Evolutionary conservation across 495 filamentous ascomycete genomes (phyloP).

Genomic region (Amorphotheca resinae): DNA sequence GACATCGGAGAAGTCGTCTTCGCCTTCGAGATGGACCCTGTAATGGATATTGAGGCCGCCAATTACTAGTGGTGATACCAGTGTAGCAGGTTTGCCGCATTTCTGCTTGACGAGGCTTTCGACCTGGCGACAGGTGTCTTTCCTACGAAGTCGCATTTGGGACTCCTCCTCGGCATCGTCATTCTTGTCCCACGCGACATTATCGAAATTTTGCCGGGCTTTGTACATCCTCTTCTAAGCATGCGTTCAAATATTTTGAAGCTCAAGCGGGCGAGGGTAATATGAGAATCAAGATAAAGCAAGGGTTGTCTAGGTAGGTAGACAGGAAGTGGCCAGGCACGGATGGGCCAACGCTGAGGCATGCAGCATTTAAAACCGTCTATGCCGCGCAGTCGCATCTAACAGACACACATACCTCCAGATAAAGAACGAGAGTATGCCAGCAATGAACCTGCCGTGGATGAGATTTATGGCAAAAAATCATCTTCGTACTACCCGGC

Average conservation of each 20-base stretch:
- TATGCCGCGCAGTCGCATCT: no score
- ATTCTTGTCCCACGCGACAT: conserved; percentile 23
- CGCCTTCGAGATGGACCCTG: conserved; percentile 11
- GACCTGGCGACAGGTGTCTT: not conserved
- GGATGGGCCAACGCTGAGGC: no score
- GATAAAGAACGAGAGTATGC: conserved; percentile 51
- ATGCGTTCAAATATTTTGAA: no score
- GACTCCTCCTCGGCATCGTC: conserved; percentile 21
- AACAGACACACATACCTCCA: conserved; percentile 58
- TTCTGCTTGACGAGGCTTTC: conserved; percentile 9
- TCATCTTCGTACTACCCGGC: conserved; percentile 68
- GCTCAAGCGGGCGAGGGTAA: no score
- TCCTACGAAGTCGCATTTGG: conserved; percentile 7
- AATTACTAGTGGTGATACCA: conserved; percentile 12
- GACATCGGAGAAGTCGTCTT: conserved; percentile 5
- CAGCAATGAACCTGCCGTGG: conserved; percentile 49
- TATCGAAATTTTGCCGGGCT: conserved; percentile 11
- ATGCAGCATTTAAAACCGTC: no score
- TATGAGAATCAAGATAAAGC: no score
- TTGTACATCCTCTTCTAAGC: no score
- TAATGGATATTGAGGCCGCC: conserved; percentile 23
- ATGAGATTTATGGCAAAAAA: conserved; percentile 61
- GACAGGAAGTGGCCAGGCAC: no score
- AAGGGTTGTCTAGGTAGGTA: no score
- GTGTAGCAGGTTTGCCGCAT: conserved; percentile 12